Evolutionary conservation across 805 yeast species (phyloP).

Genomic region (Cyberlindnera euphorbiiphila): DNA sequence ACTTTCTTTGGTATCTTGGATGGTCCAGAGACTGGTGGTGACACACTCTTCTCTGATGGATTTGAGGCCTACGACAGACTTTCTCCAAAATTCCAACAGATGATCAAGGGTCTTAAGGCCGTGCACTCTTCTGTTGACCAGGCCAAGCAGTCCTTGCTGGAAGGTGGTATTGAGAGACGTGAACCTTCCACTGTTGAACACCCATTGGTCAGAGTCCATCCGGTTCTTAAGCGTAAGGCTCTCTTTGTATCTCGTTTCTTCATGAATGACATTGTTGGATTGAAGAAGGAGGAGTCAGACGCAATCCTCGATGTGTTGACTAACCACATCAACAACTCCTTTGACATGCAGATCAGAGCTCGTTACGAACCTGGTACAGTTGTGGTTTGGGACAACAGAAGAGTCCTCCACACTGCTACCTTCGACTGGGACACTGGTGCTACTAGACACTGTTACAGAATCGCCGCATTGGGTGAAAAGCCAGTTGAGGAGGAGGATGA

Average conservation of each 20-base stretch:
- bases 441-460: slow-evolving; percentile 28
- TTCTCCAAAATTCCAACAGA: slow-evolving; percentile 44
- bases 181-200: slow-evolving; percentile 31
- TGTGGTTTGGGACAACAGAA: slow-evolving; percentile 27
- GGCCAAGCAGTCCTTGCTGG: slow-evolving; percentile 44
- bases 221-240: slow-evolving; percentile 61
- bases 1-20: slow-evolving; percentile 52
- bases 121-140: slow-evolving; percentile 40
- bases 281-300: slow-evolving; percentile 47
- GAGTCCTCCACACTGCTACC: slow-evolving; percentile 48
- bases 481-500: slow-evolving; percentile 13
- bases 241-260: slow-evolving; percentile 48
- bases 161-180: slow-evolving; percentile 46
- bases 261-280: slow-evolving; percentile 48
- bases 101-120: slow-evolving; percentile 43
- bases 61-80: slow-evolving; percentile 51
- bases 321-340: slow-evolving; percentile 44
- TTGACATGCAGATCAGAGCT: slow-evolving; percentile 24
- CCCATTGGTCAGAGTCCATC: slow-evolving; percentile 61
- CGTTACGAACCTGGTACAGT: slow-evolving; percentile 22
- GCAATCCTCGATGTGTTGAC: slow-evolving; percentile 44
- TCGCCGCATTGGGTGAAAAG: slow-evolving; percentile 45
- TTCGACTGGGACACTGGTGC: slow-evolving; percentile 40
- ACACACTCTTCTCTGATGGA: slow-evolving; percentile 51
- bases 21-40: slow-evolving; percentile 49